Conservation (phyloP, 179 eudicot genomes). For the Patellifolia procumbens region DNA sequence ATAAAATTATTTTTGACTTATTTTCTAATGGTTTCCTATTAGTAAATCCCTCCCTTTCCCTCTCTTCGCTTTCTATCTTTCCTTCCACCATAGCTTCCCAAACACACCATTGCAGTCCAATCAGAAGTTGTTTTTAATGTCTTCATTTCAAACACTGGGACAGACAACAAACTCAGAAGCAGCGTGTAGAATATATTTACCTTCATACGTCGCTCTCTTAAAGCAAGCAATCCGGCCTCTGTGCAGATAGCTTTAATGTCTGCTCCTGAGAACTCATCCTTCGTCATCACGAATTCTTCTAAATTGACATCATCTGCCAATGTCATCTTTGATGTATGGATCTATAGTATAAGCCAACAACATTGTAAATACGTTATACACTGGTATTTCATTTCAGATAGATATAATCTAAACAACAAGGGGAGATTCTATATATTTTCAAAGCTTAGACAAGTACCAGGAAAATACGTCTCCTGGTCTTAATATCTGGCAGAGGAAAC, state of each 20-base stretch:
- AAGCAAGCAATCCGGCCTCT: conserved; percentile 90
- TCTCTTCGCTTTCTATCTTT: too few species aligned
- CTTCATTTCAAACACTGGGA: too few species aligned
- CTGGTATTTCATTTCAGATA: neutral
- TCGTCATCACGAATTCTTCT: conserved; percentile 95
- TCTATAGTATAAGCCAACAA: conserved; percentile 39
- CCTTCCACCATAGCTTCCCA: too few species aligned
- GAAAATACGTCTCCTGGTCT: conserved; percentile 41
- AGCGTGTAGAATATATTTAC: conserved; percentile 32
- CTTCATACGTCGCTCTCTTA: conserved; percentile 97
- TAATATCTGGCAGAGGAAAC: conserved; percentile 43
- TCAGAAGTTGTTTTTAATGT: too few species aligned
- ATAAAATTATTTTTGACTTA: too few species aligned
- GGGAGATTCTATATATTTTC: neutral
- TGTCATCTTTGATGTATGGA: conserved; percentile 93
- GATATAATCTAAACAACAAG: neutral
- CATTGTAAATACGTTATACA: neutral
- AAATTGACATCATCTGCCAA: conserved; percentile 88
- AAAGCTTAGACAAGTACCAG: conserved; percentile 23
- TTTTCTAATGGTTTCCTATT: too few species aligned
- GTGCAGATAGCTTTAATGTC: conserved; percentile 97
- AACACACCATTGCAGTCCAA: too few species aligned
- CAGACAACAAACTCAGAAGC: neutral
- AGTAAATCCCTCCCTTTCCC: too few species aligned
- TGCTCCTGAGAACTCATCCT: conserved; percentile 95